Evolutionary conservation across 116 monocot species (phyloP).

Genomic region (Dioscorea cayenensis): DNA sequence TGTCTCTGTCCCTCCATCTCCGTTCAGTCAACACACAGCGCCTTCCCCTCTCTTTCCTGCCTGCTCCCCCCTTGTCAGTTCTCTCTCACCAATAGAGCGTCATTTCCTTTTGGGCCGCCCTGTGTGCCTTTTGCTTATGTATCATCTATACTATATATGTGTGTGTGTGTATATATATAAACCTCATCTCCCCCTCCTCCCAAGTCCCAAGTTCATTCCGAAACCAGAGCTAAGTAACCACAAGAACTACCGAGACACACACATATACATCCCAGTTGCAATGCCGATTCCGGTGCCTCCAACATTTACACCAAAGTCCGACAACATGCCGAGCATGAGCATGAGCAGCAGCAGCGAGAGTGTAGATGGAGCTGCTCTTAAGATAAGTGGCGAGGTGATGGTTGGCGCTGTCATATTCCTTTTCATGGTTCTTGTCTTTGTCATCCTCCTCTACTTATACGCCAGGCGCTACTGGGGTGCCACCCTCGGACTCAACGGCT

Average conservation of each 20-base stretch:
- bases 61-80: background rate
- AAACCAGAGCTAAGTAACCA: too few relatives aligned
- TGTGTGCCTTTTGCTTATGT: too few relatives aligned
- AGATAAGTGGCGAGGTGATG: slow-evolving; percentile 31
- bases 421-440: slow-evolving; percentile 42
- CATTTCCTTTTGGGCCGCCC: too few relatives aligned
- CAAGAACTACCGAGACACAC: too few relatives aligned
- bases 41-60: too few relatives aligned
- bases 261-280: too few relatives aligned
- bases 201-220: too few relatives aligned
- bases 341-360: background rate
- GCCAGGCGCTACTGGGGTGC: slow-evolving; percentile 35
- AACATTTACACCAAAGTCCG: background rate
- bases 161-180: too few relatives aligned
- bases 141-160: too few relatives aligned
- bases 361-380: background rate
- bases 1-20: background rate
- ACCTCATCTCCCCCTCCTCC: too few relatives aligned
- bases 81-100: too few relatives aligned
- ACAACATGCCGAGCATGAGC: background rate
- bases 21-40: too few relatives aligned
- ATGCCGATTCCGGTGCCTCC: background rate
- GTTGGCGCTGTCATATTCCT: slow-evolving; percentile 42
- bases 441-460: slow-evolving; percentile 57
- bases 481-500: background rate